Conservation (phyloP, 2,329 filamentous ascomycete species). For the Graphilbum ipis-grandicollis region DNA sequence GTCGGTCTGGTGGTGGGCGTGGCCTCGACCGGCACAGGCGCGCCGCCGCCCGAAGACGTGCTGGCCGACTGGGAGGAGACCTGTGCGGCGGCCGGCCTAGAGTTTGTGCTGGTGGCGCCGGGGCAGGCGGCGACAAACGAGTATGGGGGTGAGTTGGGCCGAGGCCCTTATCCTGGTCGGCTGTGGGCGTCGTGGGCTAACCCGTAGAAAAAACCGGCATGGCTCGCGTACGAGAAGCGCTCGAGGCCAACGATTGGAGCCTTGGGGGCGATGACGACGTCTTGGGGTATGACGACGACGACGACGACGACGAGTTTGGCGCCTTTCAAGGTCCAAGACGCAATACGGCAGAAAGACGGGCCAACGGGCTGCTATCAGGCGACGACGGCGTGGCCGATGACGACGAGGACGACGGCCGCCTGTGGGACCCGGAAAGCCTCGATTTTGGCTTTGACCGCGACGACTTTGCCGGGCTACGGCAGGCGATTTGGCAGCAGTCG, state of each 20-base stretch:
- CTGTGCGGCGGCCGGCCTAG: slow-evolving; percentile 38
- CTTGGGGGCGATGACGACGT: slow-evolving; percentile 7
- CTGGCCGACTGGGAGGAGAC: slow-evolving; percentile 44
- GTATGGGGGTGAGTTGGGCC: slow-evolving; percentile 40
- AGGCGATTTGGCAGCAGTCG: slow-evolving; percentile 30
- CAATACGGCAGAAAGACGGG: not conserved
- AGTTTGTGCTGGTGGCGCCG: slow-evolving; percentile 38
- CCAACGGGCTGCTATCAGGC: slow-evolving; percentile 13
- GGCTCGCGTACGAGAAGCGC: slow-evolving; percentile 38
- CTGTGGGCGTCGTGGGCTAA: too few relatives aligned
- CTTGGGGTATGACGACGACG: slow-evolving; percentile 15
- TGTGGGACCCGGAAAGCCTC: slow-evolving; percentile 27
- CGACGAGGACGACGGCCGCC: slow-evolving; percentile 9
- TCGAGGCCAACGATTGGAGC: slow-evolving; percentile 50
- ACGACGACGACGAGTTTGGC: slow-evolving; percentile 15
- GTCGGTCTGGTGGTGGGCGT: slow-evolving; percentile 43
- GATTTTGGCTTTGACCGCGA: slow-evolving; percentile 33
- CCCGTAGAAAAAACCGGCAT: slow-evolving; percentile 17
- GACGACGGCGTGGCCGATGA: slow-evolving; percentile 11
- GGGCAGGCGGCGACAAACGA: slow-evolving; percentile 29
- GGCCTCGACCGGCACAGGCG: slow-evolving; percentile 15
- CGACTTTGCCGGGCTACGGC: slow-evolving; percentile 33
- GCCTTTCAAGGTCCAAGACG: slow-evolving; percentile 15
- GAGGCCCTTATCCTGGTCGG: too few relatives aligned
- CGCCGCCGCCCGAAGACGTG: slow-evolving; percentile 13